Conservation (phyloP, 345 rosid species). For the Eutrema yunnanense region DNA sequence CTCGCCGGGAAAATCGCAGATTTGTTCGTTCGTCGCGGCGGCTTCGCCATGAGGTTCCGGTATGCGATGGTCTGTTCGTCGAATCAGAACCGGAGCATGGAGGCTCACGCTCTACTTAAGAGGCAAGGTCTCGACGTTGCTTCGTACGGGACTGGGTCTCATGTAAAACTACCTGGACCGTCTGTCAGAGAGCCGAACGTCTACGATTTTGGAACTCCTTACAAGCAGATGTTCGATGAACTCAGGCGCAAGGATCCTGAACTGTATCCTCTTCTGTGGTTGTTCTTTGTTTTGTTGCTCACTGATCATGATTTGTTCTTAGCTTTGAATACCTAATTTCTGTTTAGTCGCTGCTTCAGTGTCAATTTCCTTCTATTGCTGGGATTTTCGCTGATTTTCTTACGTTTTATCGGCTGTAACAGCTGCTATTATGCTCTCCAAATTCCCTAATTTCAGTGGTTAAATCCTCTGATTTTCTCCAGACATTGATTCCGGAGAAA, state of each 20-base stretch:
- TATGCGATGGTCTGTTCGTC: slow-evolving; percentile 94
- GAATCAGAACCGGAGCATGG: slow-evolving; percentile 89
- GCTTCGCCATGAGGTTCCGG: slow-evolving; percentile 50
- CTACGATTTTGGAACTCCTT: slow-evolving; percentile 94
- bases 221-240: slow-evolving; percentile 92
- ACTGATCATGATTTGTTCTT: neutral
- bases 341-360: neutral
- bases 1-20: slow-evolving; percentile 20
- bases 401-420: neutral
- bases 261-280: slow-evolving; percentile 46
- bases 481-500: neutral
- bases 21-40: neutral
- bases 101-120: slow-evolving; percentile 79
- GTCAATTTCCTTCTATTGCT: neutral
- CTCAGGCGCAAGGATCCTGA: slow-evolving; percentile 96
- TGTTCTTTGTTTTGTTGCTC: neutral
- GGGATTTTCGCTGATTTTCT: neutral
- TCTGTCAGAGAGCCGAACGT: slow-evolving; percentile 85
- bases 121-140: slow-evolving; percentile 88
- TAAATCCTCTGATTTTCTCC: neutral
- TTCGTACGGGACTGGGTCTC: slow-evolving; percentile 92
- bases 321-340: slow-evolving; percentile 6
- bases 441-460: neutral
- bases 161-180: slow-evolving; percentile 88
- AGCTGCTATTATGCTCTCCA: neutral